Base-by-base conservation (phyloP, 352 stramenopile species). In the Phytophthora kernoviae region DNA sequence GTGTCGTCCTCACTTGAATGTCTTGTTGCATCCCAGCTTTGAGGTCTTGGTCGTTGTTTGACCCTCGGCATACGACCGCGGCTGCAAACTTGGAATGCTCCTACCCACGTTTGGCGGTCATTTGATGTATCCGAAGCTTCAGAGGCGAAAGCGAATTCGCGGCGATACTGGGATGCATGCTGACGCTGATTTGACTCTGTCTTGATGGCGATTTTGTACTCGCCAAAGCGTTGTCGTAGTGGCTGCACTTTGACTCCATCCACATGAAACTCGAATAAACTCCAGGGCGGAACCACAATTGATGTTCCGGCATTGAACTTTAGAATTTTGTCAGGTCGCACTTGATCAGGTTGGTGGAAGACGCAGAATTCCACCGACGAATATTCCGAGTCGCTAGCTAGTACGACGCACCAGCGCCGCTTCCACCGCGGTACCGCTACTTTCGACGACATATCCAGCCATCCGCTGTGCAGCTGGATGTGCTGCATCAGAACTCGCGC, bases 381-480 rank as follows among this genome's bases (percentile, higher is more conserved):
- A 34, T 58, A 50, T 9, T 76, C 46, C 14, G 47, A 39, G 39
- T 78, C 65, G 21, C 73, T 74, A 32, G 74, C 75, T 21, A 87
- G 51, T 27, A 70, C 62, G 32, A 87, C 68, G 22, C 58, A 75
- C 71, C 73, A 89, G 22, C 68, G 71, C 18, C 57, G 70, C 54
- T 77, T 81, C 77, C 79, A 85, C 22, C 79, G n/a, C 21, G 57
- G 62, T n/a, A 63, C 6, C 49, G 50, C 34, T n/a, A 33, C 56
- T n/a, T 46, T 45, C 21, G 63, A 65, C 15, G 32, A 54, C 6
- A 87, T 41, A 18, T 70, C 64, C 5, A 89, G 52, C 77, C 75
- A 89, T 15, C 78, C 80, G 24, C 62, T 70, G 39, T 84, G 69
- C 24, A 88, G 43, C 44, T 79, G 62, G 24, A 68, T 69, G 1